These are phyloP conservation scores for Globisporangium spinosum DNA, from an alignment of 352 stramenopile genomes.

Conservation along the genomic window DNA sequence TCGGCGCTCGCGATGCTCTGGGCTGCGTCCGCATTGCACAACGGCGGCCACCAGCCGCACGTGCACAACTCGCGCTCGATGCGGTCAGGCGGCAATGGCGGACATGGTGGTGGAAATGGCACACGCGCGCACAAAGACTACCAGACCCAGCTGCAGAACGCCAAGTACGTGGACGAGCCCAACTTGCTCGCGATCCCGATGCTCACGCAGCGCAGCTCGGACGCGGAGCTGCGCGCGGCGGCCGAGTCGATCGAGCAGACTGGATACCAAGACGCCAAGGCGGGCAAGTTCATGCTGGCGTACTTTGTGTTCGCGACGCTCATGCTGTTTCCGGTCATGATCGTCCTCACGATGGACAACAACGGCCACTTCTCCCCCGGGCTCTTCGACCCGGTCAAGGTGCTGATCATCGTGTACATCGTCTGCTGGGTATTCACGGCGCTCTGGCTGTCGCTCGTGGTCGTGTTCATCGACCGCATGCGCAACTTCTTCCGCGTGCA, in stretches of 20 bases:
- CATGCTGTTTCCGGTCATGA: slow-evolving; percentile 13
- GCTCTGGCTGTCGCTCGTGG: slow-evolving; percentile 19
- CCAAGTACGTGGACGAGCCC: slow-evolving; percentile 12
- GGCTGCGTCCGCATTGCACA: slow-evolving; percentile 4
- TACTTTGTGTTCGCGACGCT: slow-evolving; percentile 17
- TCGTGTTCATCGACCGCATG: slow-evolving; percentile 17
- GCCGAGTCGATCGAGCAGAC: slow-evolving; percentile 17
- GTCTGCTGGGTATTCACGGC: slow-evolving; percentile 16
- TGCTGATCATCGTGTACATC: slow-evolving; percentile 21
- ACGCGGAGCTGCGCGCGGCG: slow-evolving; percentile 11
- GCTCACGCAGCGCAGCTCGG: slow-evolving; percentile 14
- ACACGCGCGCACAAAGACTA: background rate
- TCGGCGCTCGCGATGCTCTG: slow-evolving; percentile 11
- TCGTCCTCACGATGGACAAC: slow-evolving; percentile 18
- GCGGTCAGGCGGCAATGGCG: background rate
- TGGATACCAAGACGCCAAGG: slow-evolving; percentile 18
- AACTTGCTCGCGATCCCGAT: slow-evolving; percentile 17
- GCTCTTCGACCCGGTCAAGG: slow-evolving; percentile 19
- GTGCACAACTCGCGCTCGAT: background rate
- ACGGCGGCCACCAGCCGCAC: slow-evolving; percentile 5
- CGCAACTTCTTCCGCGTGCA: slow-evolving; percentile 22
- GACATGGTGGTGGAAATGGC: background rate
- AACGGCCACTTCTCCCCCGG: slow-evolving; percentile 12
- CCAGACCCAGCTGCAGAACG: background rate
- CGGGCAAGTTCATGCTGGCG: slow-evolving; percentile 15